phyloP scores from a whole-genome alignment of 75 land plant genomes.

The Pinus taeda region DNA sequence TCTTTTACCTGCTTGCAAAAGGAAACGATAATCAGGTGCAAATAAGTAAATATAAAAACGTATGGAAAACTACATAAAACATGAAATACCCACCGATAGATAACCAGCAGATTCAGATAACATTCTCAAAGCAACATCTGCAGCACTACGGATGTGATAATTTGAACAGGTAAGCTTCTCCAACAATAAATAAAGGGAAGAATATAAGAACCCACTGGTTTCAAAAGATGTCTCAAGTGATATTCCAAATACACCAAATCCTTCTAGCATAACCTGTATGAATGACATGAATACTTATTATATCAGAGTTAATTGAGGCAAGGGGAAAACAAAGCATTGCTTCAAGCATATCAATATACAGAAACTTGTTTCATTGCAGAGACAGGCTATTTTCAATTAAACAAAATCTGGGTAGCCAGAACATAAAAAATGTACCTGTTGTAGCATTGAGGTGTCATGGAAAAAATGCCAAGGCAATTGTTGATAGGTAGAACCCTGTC shows the following conservation, averaged over 20 bases:
- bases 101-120: conserved; percentile 60
- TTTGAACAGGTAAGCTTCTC: conserved; percentile 76
- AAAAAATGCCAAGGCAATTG: conserved; percentile 40
- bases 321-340: background rate
- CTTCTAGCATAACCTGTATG: conserved; percentile 85
- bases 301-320: background rate
- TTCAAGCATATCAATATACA: background rate
- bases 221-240: conserved; percentile 68
- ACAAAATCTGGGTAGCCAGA: background rate
- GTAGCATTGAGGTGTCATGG: conserved; percentile 70
- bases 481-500: conserved; percentile 19
- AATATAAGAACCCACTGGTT: conserved; percentile 66
- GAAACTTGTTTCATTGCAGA: background rate
- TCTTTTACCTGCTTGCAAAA: conserved; percentile 63
- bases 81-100: conserved; percentile 47
- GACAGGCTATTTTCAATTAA: background rate
- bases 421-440: conserved; percentile 53
- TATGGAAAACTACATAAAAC: background rate
- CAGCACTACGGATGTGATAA: conserved; percentile 47
- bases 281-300: background rate
- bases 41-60: background rate
- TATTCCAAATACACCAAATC: conserved; percentile 77
- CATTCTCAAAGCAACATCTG: conserved; percentile 61
- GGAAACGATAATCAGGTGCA: background rate
- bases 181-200: conserved; percentile 69